Evolutionary conservation across 2,329 filamentous ascomycete species (phyloP), one percentile per base, ranked within the genome.

Genomic region (Paracoccidioides brasiliensis): DNA sequence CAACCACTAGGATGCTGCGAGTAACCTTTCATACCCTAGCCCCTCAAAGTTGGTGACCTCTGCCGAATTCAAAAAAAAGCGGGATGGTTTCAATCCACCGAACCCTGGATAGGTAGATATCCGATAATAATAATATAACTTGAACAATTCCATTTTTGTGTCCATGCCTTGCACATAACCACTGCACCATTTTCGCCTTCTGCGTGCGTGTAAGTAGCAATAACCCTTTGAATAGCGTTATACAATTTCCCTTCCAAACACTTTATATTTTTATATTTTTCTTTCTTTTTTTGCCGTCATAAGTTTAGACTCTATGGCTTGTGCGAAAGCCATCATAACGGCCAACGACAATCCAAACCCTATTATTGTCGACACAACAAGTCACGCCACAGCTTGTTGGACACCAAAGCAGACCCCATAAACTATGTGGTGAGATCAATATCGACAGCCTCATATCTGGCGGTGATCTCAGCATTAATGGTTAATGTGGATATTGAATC

Each of bases 11-110:
- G n/a, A 42, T 49, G 32, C 37, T 52, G 22, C 49, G 38, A 42
- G 49, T 57, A 55, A 50, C 48, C 57, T 37, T 56, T 45, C 55
- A 30, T 22, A 32, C 54, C 50, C 45, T 52, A 52, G 54, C 32
- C 41, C 7, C 5, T 10, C 52, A 53, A 37, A 15, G 30, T 33
- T 44, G 40, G 32, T 10, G 40, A 28, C 51, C 37, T 40, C n/a
- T 51, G 38, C 49, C 49, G 28, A 52, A 52, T 52, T 52, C 35
- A 35, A 51, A 35, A 44, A 44, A 51, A 28, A 1, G 28, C 9
- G 37, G 50, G n/a, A 38, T 45, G 30, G 5, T n/a, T 5, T 3
- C 28, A 35, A 15, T 33, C 2, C 51, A 44, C 51, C 22, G 22
- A 53, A 44, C 9, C 40, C 28, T 10, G 51, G 5, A 15, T 44